phyloP scores from a whole-genome alignment of 306 rosid genomes.

The Calophaca sinica region DNA sequence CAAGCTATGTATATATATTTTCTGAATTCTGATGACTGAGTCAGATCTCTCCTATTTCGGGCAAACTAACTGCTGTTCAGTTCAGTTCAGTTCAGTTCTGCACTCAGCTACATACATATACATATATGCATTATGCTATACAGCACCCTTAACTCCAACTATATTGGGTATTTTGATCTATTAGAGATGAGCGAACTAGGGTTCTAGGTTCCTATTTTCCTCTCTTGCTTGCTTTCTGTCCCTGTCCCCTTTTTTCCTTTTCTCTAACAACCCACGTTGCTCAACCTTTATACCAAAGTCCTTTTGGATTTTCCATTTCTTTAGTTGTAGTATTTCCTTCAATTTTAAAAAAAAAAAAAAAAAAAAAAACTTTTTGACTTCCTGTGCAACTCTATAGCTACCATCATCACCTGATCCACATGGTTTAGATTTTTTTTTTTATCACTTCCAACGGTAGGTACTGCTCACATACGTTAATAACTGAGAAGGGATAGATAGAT shows the following conservation, averaged over 20 bases:
- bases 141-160: neutral
- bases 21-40: neutral
- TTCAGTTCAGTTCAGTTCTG: too few species aligned
- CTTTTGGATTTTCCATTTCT: neutral
- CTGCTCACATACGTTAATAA: too few species aligned
- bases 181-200: neutral
- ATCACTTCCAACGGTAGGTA: too few species aligned
- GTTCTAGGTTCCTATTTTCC: neutral
- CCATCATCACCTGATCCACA: neutral
- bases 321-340: neutral
- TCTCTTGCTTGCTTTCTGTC: neutral
- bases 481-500: too few species aligned
- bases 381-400: neutral
- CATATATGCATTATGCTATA: too few species aligned
- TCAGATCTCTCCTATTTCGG: neutral
- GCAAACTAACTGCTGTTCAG: neutral
- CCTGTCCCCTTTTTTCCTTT: neutral
- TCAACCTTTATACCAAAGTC: neutral
- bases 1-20: neutral
- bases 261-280: slow-evolving; percentile 16
- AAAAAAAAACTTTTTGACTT: slow-evolving; percentile 8
- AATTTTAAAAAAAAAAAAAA: neutral
- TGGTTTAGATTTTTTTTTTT: too few species aligned
- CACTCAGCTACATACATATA: too few species aligned
- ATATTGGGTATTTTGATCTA: neutral